A percentile compares a stretch with the other conserved stretches of the same genome.
phyloP scores from a whole-genome alignment of 768 basidiomycete species.

The Lactarius akahatsu region DNA sequence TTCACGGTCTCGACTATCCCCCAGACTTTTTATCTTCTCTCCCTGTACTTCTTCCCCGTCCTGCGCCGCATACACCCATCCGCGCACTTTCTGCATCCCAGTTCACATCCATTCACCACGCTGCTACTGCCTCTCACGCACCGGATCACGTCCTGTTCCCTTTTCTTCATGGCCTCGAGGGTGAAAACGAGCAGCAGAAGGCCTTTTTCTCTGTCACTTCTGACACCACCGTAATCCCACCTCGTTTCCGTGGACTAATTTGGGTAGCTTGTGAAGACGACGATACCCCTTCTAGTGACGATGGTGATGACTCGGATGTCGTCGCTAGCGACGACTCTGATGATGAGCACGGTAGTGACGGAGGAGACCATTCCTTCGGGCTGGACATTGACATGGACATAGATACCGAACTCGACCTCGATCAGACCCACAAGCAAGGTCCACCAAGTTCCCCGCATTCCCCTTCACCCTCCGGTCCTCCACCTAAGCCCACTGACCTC shows the following conservation, averaged over 20 bases:
- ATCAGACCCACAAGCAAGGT: slow-evolving; percentile 19
- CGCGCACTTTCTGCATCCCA: slow-evolving; percentile 44
- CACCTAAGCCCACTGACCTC: slow-evolving; percentile 12
- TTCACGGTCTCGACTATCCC: slow-evolving; percentile 33
- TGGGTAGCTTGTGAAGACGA: slow-evolving; percentile 83
- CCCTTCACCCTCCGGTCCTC: background rate
- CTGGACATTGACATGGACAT: slow-evolving; percentile 37
- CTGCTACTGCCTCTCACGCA: slow-evolving; percentile 66
- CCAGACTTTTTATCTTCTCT: slow-evolving; percentile 32
- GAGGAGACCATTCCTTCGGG: slow-evolving; percentile 33
- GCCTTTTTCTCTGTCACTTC: slow-evolving; percentile 62
- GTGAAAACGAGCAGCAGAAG: slow-evolving; percentile 75
- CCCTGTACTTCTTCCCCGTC: slow-evolving; percentile 37
- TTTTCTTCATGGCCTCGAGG: slow-evolving; percentile 85
- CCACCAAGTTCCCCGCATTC: background rate
- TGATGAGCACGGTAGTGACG: slow-evolving; percentile 28
- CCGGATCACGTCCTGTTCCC: slow-evolving; percentile 84
- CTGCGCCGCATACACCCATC: slow-evolving; percentile 41
- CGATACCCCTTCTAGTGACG: slow-evolving; percentile 33
- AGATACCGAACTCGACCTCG: slow-evolving; percentile 33
- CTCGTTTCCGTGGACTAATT: slow-evolving; percentile 59
- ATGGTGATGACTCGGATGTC: slow-evolving; percentile 34
- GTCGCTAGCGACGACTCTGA: slow-evolving; percentile 35
- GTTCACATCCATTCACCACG: slow-evolving; percentile 62
- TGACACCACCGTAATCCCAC: slow-evolving; percentile 38